Evolutionary conservation across 2,329 filamentous ascomycete species (phyloP).

Genomic region (Pseudogymnoascus sp.): DNA sequence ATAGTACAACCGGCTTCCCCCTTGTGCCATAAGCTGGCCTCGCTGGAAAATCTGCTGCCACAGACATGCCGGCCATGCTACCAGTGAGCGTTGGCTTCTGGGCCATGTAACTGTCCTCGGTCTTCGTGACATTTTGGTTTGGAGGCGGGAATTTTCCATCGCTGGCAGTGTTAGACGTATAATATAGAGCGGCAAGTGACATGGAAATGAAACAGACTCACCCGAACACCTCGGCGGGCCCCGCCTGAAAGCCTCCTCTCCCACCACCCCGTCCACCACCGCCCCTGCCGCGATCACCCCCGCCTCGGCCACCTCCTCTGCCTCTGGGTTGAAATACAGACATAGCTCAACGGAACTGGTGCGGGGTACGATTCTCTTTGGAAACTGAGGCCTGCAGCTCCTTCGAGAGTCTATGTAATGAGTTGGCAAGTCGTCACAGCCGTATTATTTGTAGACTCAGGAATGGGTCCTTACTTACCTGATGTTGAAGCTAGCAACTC

Average conservation of each 20-base stretch:
- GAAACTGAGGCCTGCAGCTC: not conserved
- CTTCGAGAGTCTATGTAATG: not conserved
- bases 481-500: not conserved
- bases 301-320: conserved; percentile 6
- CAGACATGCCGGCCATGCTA: conserved; percentile 8
- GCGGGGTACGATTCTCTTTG: not conserved
- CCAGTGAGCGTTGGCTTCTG: conserved; percentile 6
- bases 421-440: not conserved
- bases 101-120: conserved; percentile 10
- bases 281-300: conserved; percentile 3
- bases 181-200: not conserved
- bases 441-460: not conserved
- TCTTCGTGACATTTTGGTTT: conserved; percentile 8
- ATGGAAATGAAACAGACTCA: conserved; percentile 9
- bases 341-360: not conserved
- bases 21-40: conserved; percentile 21
- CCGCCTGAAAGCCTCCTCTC: not conserved
- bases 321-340: not conserved
- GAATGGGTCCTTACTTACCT: not conserved
- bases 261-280: conserved; percentile 8
- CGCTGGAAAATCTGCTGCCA: conserved; percentile 9
- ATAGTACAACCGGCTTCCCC: conserved; percentile 23
- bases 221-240: conserved; percentile 6
- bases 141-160: conserved; percentile 6
- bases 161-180: not conserved